Evolutionary conservation across 2,329 filamentous ascomycete genomes (phyloP).

Genomic region (Ophiostoma australiae): DNA sequence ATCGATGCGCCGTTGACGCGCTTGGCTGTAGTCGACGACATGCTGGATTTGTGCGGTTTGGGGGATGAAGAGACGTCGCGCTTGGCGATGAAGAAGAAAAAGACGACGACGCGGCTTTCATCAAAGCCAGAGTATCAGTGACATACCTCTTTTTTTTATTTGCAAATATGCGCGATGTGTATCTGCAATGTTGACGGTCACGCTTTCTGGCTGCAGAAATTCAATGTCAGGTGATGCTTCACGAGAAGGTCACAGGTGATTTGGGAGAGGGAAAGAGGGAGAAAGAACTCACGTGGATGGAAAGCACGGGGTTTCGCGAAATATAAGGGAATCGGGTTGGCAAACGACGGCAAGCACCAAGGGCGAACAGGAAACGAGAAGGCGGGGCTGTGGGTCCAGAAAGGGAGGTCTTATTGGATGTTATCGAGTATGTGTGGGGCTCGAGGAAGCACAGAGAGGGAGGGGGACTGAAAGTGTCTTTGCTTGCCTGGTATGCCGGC

Average conservation of each 20-base stretch:
- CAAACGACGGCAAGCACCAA: neutral
- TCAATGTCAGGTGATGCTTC: constrained; percentile 31
- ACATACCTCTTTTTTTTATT: constrained; percentile 28
- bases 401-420: constrained; percentile 1
- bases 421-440: neutral
- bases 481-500: neutral
- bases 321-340: constrained; percentile 25
- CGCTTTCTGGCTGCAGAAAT: constrained; percentile 28
- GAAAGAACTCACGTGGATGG: constrained; percentile 28
- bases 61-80: neutral
- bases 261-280: constrained; percentile 15
- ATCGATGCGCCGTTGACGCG: constrained; percentile 19
- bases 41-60: neutral
- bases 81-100: neutral
- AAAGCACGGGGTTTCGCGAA: constrained; percentile 29
- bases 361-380: constrained; percentile 14
- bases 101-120: neutral
- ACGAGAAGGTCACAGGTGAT: constrained; percentile 26
- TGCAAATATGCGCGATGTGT: neutral
- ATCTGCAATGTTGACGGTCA: constrained; percentile 21
- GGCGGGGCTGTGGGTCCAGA: constrained; percentile 19
- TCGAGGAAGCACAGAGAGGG: neutral
- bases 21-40: neutral
- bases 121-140: neutral
- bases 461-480: constrained; percentile 1